phyloP scores from a whole-genome alignment of 2,329 filamentous ascomycete species.

The Ascochyta lentis region DNA sequence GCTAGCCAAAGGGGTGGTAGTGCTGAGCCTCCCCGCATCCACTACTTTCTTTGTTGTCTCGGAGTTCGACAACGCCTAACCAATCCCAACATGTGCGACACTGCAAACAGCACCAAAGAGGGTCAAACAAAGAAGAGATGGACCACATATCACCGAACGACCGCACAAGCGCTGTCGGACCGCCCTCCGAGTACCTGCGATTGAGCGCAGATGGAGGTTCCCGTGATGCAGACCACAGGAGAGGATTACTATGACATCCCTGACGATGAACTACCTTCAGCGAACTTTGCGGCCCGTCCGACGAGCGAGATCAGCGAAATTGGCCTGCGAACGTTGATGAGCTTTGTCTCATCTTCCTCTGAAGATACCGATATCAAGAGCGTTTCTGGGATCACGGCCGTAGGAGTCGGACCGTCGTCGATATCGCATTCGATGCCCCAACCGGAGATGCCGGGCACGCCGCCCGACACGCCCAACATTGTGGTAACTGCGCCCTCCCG shows the following conservation, averaged over 20 bases:
- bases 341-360: conserved; percentile 9
- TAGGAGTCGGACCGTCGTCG: too few relatives aligned
- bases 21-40: conserved; percentile 9
- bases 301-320: conserved; percentile 34
- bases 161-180: conserved; percentile 11
- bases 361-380: conserved; percentile 16
- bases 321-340: conserved; percentile 19
- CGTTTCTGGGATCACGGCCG: conserved; percentile 11
- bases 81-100: conserved; percentile 1
- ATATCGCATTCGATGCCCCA: not conserved
- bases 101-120: conserved; percentile 7
- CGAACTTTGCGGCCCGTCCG: conserved; percentile 34
- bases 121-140: conserved; percentile 13
- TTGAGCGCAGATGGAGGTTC: not conserved
- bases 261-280: conserved; percentile 26
- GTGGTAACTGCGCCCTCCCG: conserved; percentile 11
- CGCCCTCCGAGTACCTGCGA: conserved; percentile 7
- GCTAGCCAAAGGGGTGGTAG: conserved; percentile 4
- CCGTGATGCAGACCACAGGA: conserved; percentile 17
- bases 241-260: conserved; percentile 34
- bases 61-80: conserved; percentile 12
- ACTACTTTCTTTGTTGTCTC: conserved; percentile 13
- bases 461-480: conserved; percentile 14
- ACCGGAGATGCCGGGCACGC: conserved; percentile 10
- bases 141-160: conserved; percentile 4